A percentile compares a stretch with the other conserved stretches of the same genome.
Conservation (phyloP, 495 filamentous ascomycete genomes). For the Apiosordaria backusii region DNA sequence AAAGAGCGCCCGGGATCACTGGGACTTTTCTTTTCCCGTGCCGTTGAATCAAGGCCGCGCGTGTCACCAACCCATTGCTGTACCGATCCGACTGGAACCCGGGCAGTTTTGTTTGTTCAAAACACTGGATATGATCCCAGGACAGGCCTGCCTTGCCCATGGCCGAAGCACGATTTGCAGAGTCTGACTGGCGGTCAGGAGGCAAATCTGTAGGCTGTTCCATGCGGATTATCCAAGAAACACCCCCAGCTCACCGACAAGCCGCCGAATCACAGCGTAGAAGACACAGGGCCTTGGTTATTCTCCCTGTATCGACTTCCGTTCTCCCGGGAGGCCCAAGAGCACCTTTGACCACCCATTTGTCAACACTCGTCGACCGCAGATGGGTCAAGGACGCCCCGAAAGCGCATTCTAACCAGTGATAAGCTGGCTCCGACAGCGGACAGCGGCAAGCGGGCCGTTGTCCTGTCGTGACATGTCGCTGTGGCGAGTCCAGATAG, state of each 20-base stretch:
- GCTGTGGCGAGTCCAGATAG: not conserved
- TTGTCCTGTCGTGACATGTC: not conserved
- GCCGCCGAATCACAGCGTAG: not conserved
- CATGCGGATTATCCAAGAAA: not conserved
- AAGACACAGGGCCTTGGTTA: not conserved
- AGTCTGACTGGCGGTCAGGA: not conserved
- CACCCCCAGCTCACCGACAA: not conserved
- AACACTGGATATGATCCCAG: not conserved
- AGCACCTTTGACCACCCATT: not conserved
- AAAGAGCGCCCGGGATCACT: not conserved
- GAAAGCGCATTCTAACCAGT: not conserved
- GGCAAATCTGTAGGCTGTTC: not conserved
- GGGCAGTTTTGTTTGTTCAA: not conserved
- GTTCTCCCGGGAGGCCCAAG: not conserved
- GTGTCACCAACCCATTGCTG: not conserved
- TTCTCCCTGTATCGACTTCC: not conserved
- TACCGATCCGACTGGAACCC: slow-evolving; percentile 3
- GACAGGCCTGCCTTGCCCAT: not conserved
- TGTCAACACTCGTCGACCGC: not conserved
- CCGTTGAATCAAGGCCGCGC: not conserved
- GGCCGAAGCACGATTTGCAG: not conserved
- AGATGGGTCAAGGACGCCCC: not conserved
- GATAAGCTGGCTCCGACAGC: not conserved
- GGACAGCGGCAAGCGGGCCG: slow-evolving; percentile 2
- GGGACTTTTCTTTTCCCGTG: not conserved